phyloP scores from a whole-genome alignment of 306 rosid genomes.

The Vicia villosa region DNA sequence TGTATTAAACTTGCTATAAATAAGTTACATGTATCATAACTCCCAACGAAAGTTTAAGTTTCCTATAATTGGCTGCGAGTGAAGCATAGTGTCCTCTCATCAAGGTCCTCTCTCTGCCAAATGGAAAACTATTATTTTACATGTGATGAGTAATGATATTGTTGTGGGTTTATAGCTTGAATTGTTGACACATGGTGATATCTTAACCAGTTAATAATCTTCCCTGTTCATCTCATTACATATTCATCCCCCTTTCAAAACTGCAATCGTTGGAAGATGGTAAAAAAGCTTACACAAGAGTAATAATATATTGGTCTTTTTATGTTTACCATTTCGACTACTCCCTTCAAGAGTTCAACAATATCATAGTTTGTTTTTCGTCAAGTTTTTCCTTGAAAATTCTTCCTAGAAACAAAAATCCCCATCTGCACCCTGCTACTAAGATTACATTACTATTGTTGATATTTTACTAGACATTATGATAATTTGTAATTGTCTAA shows the following conservation, averaged over 20 bases:
- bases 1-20: background rate
- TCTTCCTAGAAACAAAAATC: background rate
- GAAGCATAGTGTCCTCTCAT: background rate
- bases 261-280: slow-evolving; percentile 16
- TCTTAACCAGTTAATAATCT: slow-evolving; percentile 24
- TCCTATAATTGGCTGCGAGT: background rate
- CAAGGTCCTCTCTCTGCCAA: background rate
- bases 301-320: background rate
- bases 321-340: background rate
- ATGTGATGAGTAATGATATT: background rate
- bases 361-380: background rate
- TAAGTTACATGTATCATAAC: slow-evolving; percentile 1
- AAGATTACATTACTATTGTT: background rate
- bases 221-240: background rate
- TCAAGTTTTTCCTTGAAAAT: background rate
- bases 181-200: background rate
- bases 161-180: slow-evolving; percentile 8
- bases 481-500: slow-evolving; percentile 5
- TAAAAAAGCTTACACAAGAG: background rate
- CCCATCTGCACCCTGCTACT: background rate
- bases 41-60: background rate
- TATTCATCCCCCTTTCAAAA: slow-evolving; percentile 10
- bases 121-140: slow-evolving; percentile 7
- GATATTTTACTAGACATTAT: background rate
- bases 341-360: background rate